These are phyloP conservation scores for Pilaira anomala DNA, from an alignment of 192 early-diverging fungal genomes.

Conservation along the genomic window DNA sequence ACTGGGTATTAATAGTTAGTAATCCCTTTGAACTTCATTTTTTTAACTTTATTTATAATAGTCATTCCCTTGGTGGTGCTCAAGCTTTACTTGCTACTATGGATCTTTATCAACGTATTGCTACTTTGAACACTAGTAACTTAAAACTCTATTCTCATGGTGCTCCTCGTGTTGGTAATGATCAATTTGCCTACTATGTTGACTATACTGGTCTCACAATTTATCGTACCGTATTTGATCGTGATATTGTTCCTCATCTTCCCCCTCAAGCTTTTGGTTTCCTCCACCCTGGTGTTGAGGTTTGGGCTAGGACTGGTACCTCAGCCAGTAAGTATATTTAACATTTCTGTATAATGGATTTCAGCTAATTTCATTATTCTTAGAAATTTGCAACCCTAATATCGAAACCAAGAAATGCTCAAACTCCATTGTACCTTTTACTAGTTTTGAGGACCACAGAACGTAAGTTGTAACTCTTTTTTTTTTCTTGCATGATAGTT, in stretches of 20 bases:
- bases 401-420: no score
- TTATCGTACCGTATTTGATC: constrained; percentile 2
- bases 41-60: background rate
- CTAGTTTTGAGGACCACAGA: no score
- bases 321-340: no score
- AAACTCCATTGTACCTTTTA: no score
- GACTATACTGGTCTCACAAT: constrained; percentile 5
- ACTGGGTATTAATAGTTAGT: constrained; percentile 22
- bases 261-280: constrained; percentile 15
- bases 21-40: background rate
- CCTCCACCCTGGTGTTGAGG: constrained; percentile 13
- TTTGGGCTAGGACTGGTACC: background rate
- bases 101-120: constrained; percentile 27
- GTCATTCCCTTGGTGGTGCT: constrained; percentile 36
- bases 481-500: no score
- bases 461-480: no score
- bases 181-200: constrained; percentile 14
- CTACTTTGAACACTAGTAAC: constrained; percentile 10
- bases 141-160: constrained; percentile 17
- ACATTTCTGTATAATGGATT: no score
- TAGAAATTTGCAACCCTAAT: no score
- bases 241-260: constrained; percentile 18
- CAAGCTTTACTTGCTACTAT: constrained; percentile 22
- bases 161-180: constrained; percentile 19
- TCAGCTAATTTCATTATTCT: no score